Conservation (phyloP, 1,284 basidiomycete genomes). For the Agroathelia rolfsii region DNA sequence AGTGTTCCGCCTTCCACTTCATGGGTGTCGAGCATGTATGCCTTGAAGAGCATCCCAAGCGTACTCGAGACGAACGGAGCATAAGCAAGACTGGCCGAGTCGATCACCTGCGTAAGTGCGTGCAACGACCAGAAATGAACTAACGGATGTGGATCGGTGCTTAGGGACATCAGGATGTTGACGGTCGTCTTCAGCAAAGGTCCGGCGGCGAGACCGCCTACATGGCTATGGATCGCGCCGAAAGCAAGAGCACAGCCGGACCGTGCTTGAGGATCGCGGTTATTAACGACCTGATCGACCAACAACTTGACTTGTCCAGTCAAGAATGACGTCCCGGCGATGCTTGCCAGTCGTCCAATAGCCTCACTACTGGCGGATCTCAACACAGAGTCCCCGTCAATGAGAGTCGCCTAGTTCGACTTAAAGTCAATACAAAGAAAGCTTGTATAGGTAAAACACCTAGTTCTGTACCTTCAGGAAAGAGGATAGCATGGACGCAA, state of each 20-base stretch:
- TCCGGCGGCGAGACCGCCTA: slow-evolving; percentile 89
- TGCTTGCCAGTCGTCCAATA: slow-evolving; percentile 78
- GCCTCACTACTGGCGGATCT: slow-evolving; percentile 82
- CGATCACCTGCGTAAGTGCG: slow-evolving; percentile 81
- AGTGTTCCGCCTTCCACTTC: slow-evolving; percentile 90
- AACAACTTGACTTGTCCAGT: slow-evolving; percentile 85
- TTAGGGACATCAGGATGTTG: slow-evolving; percentile 91
- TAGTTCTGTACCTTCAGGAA: slow-evolving; percentile 82
- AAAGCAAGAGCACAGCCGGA: slow-evolving; percentile 93
- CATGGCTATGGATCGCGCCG: slow-evolving; percentile 87
- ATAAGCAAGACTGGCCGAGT: slow-evolving; percentile 89
- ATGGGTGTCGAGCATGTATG: slow-evolving; percentile 87
- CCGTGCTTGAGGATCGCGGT: slow-evolving; percentile 87
- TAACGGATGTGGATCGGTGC: slow-evolving; percentile 92
- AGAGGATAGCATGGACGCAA: slow-evolving; percentile 60
- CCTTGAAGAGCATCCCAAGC: slow-evolving; percentile 83
- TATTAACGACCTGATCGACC: slow-evolving; percentile 94
- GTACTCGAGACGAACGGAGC: slow-evolving; percentile 84
- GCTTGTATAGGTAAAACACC: no score
- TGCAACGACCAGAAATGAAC: slow-evolving; percentile 92
- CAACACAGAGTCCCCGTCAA: slow-evolving; percentile 74
- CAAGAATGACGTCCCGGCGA: slow-evolving; percentile 81
- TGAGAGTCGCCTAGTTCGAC: slow-evolving; percentile 60
- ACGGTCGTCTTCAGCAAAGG: slow-evolving; percentile 94
- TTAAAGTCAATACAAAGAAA: no score